Evolutionary conservation across 768 basidiomycete species (phyloP), one percentile per base, ranked within the genome.

Genomic region (Botryobasidium botryosum): DNA sequence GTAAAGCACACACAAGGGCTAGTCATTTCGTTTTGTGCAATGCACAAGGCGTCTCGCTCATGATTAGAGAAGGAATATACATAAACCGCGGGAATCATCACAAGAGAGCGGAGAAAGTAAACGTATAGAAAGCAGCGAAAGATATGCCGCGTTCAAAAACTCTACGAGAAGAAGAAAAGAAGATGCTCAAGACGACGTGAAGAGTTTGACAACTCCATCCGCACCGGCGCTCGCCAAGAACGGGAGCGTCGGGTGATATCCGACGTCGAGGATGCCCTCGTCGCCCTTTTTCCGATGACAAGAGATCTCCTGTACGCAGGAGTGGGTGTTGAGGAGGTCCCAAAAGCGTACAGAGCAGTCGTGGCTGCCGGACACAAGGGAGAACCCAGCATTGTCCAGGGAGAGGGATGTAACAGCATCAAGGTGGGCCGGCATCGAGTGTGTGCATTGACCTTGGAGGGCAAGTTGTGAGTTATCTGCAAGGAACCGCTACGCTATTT

Each of bases 261-360:
- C 77, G 10, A 92, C 79, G 53, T 77, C 84, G 50, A 94, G 67
- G 18, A 92, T 86, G 32, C 94, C 94, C 60, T 96, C 90, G 43
- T 75, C 71, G 33, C 77, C 80, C 62, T 91, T 92, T 64, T 79
- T 75, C 38, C 92, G 74, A 63, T 97, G 94, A 29, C 73, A 74
- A 26, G 83, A 79, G 48, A 84, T 72, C 60, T 97, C 94, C 55
- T 97, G 91, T 12, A 87, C 63, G 58, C 88, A 92, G 36, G 77
- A 71, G 31, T 74, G 72, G 44, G 77, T 70, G 49, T 78, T 78
- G 28, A 85, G 72, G 40, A 96, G 62, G 59, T 92, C 86, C 94
- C 94, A 99, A 63, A 94, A 80, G 21, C 91, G 82, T 29, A 87
- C 66, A 13, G 87, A 91, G 58, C 90, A 90, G 58, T 97, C 94